Evolutionary conservation across 352 stramenopile genomes (phyloP).

Genomic region (Lagenidium sp.): DNA sequence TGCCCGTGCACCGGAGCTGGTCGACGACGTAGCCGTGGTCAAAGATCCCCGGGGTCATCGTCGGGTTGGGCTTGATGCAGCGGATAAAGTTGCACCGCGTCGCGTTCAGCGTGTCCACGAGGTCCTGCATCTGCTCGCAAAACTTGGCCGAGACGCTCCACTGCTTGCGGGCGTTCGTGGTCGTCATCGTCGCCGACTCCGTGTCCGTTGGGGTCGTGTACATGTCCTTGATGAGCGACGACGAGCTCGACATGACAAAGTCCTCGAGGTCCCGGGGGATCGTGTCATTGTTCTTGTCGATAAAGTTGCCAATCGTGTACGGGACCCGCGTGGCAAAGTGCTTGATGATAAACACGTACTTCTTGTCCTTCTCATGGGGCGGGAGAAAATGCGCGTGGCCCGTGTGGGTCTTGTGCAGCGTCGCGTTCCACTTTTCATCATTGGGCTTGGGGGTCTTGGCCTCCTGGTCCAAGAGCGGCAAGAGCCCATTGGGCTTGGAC

Average conservation of each 20-base stretch:
- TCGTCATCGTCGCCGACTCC: slow-evolving; percentile 34
- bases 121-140: slow-evolving; percentile 78
- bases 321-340: slow-evolving; percentile 94
- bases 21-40: slow-evolving; percentile 88
- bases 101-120: slow-evolving; percentile 79
- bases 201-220: slow-evolving; percentile 56
- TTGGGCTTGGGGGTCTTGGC: slow-evolving; percentile 70
- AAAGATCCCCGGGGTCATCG: slow-evolving; percentile 65
- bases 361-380: slow-evolving; percentile 83
- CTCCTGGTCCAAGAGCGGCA: slow-evolving; percentile 74
- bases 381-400: slow-evolving; percentile 64
- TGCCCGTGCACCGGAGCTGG: slow-evolving; percentile 85
- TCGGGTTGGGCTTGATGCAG: slow-evolving; percentile 89
- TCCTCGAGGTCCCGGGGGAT: slow-evolving; percentile 89
- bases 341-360: slow-evolving; percentile 93
- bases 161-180: slow-evolving; percentile 25
- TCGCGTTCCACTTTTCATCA: slow-evolving; percentile 82
- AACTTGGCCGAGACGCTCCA: slow-evolving; percentile 78
- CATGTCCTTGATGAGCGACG: slow-evolving; percentile 71
- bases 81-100: slow-evolving; percentile 86
- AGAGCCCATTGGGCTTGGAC: slow-evolving; percentile 69
- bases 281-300: slow-evolving; percentile 96
- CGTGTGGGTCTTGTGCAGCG: slow-evolving; percentile 71
- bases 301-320: slow-evolving; percentile 94
- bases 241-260: slow-evolving; percentile 77